Evolutionary conservation across 768 basidiomycete genomes (phyloP), one percentile per base, ranked within the genome.

Genomic region (Baorangia bicolor): DNA sequence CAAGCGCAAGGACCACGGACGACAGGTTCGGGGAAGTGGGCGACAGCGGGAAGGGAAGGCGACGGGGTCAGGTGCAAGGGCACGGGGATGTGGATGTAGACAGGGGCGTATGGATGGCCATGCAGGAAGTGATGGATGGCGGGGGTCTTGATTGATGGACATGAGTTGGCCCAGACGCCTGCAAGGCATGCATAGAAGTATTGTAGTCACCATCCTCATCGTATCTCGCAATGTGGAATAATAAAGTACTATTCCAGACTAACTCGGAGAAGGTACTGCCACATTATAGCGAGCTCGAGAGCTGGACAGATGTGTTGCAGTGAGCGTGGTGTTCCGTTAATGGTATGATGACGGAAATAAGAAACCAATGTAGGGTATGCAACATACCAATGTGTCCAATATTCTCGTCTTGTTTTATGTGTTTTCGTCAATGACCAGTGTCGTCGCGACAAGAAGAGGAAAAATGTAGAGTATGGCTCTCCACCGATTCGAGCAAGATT

Each of bases 341-440:
- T 27, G 64, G 51, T 56, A 67, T 68, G 69, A 68, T 49, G 67
- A 67, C 69, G 69, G 40, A 57, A n/a, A 56, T 47, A 66, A 59
- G 38, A 57, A 56, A 47, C 30, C 3, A 52, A 28, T 52, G 51
- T 1, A n/a, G n/a, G 37, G 37, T 58, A 62, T 69, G 67, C 49
- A 69, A 68, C 68, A 67, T 51, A 50, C 38, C 44, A 47, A 28
- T 21, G 54, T 49, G 42, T 59, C 55, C 62, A 47, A 50, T 50
- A 51, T 53, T 48, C 38, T 37, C 43, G 51, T 51, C 43, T 54
- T 55, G 28, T 60, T 55, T 60, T 38, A 13, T 3, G 21, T 25
- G 43, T 60, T 65, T 71, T 67, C 28, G 37, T 40, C 18, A 55
- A 28, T 27, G 59, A 64, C 59, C 66, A 11, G 30, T 46, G 39